Evolutionary conservation across 441 rosid species (phyloP).

Genomic region (Cnidoscolus chayamansa): DNA sequence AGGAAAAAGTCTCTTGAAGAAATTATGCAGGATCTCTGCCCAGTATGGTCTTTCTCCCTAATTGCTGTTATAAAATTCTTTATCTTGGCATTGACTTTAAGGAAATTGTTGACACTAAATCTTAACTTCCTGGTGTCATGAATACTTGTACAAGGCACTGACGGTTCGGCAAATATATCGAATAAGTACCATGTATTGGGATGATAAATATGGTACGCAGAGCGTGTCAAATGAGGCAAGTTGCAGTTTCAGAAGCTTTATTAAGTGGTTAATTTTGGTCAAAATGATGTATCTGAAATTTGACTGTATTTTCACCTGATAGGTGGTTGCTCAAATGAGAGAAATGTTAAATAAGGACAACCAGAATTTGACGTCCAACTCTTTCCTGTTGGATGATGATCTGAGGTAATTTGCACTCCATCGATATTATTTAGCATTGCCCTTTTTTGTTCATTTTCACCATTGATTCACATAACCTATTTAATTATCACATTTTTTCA

Average conservation of each 20-base stretch:
- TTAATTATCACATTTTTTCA: constrained; percentile 23
- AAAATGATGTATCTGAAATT: constrained; percentile 3
- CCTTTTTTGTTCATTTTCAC: neutral
- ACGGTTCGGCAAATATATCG: constrained; percentile 96
- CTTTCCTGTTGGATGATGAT: constrained; percentile 94
- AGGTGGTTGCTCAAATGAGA: constrained; percentile 95
- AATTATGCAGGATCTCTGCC: constrained; percentile 90
- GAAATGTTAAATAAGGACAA: constrained; percentile 77
- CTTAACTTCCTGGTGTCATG: constrained; percentile 6
- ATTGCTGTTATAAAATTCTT: constrained; percentile 16
- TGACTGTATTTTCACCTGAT: constrained; percentile 18
- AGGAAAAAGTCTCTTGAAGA: constrained; percentile 87
- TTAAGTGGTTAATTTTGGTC: constrained; percentile 8
- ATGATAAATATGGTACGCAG: constrained; percentile 96
- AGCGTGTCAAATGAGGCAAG: constrained; percentile 93
- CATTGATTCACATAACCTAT: neutral
- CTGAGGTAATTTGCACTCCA: constrained; percentile 51
- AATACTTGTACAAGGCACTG: constrained; percentile 52
- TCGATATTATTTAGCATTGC: neutral
- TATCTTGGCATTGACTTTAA: constrained; percentile 6
- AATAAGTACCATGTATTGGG: constrained; percentile 99
- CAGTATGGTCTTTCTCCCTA: constrained; percentile 43
- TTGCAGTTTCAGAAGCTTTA: constrained; percentile 20
- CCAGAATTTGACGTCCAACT: constrained; percentile 76
- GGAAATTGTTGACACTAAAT: constrained; percentile 16